Evolutionary conservation across 106 monocot genomes (phyloP), one percentile per base, ranked within the genome.

Genomic region (Allium sativum): DNA sequence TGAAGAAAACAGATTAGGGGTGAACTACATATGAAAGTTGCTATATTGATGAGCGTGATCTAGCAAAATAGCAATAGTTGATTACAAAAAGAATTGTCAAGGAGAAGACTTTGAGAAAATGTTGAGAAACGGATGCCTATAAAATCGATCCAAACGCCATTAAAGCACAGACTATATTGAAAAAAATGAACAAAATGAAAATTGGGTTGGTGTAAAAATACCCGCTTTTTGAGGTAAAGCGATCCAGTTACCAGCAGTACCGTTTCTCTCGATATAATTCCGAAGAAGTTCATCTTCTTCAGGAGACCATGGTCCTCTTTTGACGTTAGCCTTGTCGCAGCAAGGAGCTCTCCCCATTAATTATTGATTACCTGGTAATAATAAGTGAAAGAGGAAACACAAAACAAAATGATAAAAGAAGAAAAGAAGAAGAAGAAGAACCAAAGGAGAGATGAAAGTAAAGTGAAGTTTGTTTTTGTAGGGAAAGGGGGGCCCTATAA

Each of bases 261-360:
- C 80, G 31, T 80, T 67, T 7, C 53, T 56, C 42, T 76, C 48
- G 62, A 80, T 45, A 52, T 80, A 80, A 64, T 50, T 62, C 6
- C 62, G 45, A 6, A 76, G 56, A 22, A 72, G 44, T 6, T 62
- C 72, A 46, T 80, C 80, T 53, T 80, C 80, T 55, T 80, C 80
- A 2, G 76, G 80, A 8, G 80, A 80, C 80, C 80, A 80, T 45
- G 80, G 80, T 6, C 76, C 80, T 40, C 80, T 67, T 68, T 80
- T 80, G 57, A 80, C 80, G 48, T 62, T 76, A 13, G 67, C 57
- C 56, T 76, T 72, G 76, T 80, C 80, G 40, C 80, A 80, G 63
- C 80, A 80, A 52, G 80, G 80, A 55, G 80, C 71, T 72, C 80
- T 71, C 13, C 80, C 80, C 80, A 80, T 75, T 52, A 8, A 31